phyloP scores from a whole-genome alignment of 2,329 filamentous ascomycete genomes.

The Aspergillus brasiliensis region DNA sequence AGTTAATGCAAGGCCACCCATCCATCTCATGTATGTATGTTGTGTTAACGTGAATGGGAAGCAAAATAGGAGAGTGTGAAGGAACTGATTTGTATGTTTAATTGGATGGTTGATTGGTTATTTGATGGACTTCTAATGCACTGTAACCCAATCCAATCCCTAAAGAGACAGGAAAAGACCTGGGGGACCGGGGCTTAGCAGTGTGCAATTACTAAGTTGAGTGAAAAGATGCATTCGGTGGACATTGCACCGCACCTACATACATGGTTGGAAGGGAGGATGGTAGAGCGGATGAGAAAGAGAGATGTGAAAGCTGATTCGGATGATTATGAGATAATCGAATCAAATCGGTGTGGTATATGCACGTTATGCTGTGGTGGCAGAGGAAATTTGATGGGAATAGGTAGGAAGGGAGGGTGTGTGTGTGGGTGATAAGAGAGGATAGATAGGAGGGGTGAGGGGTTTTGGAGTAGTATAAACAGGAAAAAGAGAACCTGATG shows the following conservation, averaged over 20 bases:
- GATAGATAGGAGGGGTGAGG: not conserved
- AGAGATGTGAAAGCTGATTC: not conserved
- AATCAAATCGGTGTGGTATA: not conserved
- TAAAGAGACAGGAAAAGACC: not conserved
- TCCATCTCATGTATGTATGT: not conserved
- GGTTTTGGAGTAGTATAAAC: not conserved
- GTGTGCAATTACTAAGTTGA: too few species aligned
- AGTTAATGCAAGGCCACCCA: conserved; percentile 14
- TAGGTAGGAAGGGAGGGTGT: not conserved
- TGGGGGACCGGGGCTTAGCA: not conserved
- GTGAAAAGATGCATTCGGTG: not conserved
- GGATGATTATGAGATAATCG: not conserved
- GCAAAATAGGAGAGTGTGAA: not conserved
- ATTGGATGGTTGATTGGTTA: not conserved
- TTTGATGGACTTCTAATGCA: not conserved
- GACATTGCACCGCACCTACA: not conserved
- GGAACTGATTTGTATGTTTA: too few species aligned
- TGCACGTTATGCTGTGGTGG: not conserved
- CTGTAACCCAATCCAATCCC: not conserved
- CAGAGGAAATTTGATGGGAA: not conserved
- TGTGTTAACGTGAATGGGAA: not conserved
- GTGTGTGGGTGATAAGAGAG: not conserved
- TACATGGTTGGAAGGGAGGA: not conserved
- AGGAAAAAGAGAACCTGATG: not conserved
- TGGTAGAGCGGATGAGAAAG: too few species aligned